Percentiles rank a stretch among this genome's conserved stretches.
These are phyloP conservation scores for Steccherinum ochraceum DNA, from an alignment of 768 basidiomycete genomes.

Conservation along the genomic window DNA sequence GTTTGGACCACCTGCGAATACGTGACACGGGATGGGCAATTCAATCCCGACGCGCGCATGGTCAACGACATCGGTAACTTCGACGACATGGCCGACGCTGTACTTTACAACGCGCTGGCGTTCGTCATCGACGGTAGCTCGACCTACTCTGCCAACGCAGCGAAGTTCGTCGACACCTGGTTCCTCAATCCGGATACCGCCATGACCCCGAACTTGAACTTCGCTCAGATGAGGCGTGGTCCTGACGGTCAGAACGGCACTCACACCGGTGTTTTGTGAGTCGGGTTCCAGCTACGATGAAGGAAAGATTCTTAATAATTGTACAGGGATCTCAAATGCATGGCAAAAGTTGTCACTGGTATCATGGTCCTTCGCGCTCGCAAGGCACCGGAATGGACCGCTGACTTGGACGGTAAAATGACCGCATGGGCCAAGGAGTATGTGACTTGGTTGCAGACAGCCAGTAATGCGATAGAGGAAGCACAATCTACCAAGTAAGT, in stretches of 20 bases:
- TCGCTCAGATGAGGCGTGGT: constrained; percentile 22
- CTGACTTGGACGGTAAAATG: constrained; percentile 42
- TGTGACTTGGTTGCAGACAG: constrained; percentile 48
- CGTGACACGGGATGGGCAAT: constrained; percentile 46
- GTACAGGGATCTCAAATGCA: constrained; percentile 48
- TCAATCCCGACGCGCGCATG: constrained; percentile 57
- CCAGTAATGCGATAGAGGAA: constrained; percentile 41
- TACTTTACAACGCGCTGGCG: constrained; percentile 56
- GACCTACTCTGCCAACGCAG: constrained; percentile 37
- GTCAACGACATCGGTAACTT: constrained; percentile 53
- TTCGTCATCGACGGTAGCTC: constrained; percentile 39
- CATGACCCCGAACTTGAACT: constrained; percentile 65
- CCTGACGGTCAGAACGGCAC: constrained; percentile 25
- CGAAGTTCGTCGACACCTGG: constrained; percentile 45
- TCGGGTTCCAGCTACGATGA: constrained; percentile 9
- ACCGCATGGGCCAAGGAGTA: constrained; percentile 46
- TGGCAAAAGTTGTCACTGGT: constrained; percentile 49
- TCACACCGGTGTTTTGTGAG: constrained; percentile 51
- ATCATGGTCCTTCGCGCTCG: constrained; percentile 47
- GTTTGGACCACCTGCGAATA: constrained; percentile 60
- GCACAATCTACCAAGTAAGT: constrained; percentile 41
- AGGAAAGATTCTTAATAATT: constrained; percentile 8
- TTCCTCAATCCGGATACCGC: constrained; percentile 50
- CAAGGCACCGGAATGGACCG: constrained; percentile 47
- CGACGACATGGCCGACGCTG: constrained; percentile 47